Evolutionary conservation across 176 grass and related monocot genomes (phyloP).

Genomic region (Pontederia paniculata): DNA sequence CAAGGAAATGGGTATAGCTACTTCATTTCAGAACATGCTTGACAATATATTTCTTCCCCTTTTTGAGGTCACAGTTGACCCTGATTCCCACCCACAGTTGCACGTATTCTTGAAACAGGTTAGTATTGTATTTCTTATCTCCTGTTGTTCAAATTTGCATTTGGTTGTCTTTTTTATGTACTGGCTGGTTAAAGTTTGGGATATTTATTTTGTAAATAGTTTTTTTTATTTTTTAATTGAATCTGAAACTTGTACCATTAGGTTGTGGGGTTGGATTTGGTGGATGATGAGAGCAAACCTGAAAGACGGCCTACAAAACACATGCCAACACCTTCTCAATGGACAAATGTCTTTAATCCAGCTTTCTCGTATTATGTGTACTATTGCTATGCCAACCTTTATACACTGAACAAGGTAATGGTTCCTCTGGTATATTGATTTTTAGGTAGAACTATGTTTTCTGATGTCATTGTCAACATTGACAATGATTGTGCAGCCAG

Average conservation of each 20-base stretch:
- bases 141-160: constrained; percentile 14
- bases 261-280: constrained; percentile 94
- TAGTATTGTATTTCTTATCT: constrained; percentile 1
- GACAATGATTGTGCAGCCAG: neutral
- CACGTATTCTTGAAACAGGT: constrained; percentile 95
- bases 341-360: constrained; percentile 92
- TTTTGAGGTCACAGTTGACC: constrained; percentile 84
- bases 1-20: constrained; percentile 91
- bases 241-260: too few relatives aligned
- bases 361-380: constrained; percentile 89
- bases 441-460: neutral
- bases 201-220: too few relatives aligned
- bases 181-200: too few relatives aligned
- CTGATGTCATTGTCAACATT: neutral
- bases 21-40: constrained; percentile 88
- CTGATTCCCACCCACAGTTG: constrained; percentile 79
- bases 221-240: too few relatives aligned
- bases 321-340: constrained; percentile 84
- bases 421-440: neutral
- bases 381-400: constrained; percentile 87
- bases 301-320: constrained; percentile 91
- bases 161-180: neutral
- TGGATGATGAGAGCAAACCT: constrained; percentile 99
- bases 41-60: constrained; percentile 96
- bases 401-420: constrained; percentile 83